phyloP scores from a whole-genome alignment of 768 basidiomycete species.

The Pleurotus djamor region DNA sequence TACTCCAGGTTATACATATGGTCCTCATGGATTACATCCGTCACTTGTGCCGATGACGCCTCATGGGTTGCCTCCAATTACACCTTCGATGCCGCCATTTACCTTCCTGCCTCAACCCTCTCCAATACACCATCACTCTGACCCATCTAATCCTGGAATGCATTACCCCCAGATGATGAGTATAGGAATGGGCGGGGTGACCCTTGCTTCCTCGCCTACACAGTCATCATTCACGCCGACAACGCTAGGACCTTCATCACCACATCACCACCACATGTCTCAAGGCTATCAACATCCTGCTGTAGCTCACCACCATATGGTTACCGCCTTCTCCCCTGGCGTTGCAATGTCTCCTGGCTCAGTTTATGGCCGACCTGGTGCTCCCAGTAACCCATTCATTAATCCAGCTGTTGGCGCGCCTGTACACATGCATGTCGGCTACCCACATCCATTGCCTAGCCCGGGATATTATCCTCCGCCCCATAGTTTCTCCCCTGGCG shows the following conservation, averaged over 20 bases:
- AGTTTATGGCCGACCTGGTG: slow-evolving; percentile 65
- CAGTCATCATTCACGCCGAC: slow-evolving; percentile 2
- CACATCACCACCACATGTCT: slow-evolving; percentile 7
- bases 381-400: slow-evolving; percentile 35
- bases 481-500: slow-evolving; percentile 21
- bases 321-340: slow-evolving; percentile 62
- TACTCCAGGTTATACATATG: background rate
- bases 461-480: slow-evolving; percentile 21
- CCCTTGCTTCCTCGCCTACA: background rate
- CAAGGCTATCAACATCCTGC: slow-evolving; percentile 12
- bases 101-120: slow-evolving; percentile 62
- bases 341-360: slow-evolving; percentile 72
- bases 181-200: slow-evolving; percentile 5
- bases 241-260: slow-evolving; percentile 1
- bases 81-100: slow-evolving; percentile 97
- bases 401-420: slow-evolving; percentile 48
- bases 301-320: slow-evolving; percentile 8
- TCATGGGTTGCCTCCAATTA: slow-evolving; percentile 87
- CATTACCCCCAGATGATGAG: slow-evolving; percentile 3
- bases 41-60: slow-evolving; percentile 54
- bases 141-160: background rate
- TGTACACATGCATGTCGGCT: slow-evolving; percentile 23
- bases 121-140: slow-evolving; percentile 9
- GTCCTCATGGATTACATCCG: slow-evolving; percentile 15
- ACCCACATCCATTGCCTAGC: slow-evolving; percentile 10